These are phyloP conservation scores for Fusarium papillatum DNA, from an alignment of 2,329 filamentous ascomycete genomes.

Conservation along the genomic window DNA sequence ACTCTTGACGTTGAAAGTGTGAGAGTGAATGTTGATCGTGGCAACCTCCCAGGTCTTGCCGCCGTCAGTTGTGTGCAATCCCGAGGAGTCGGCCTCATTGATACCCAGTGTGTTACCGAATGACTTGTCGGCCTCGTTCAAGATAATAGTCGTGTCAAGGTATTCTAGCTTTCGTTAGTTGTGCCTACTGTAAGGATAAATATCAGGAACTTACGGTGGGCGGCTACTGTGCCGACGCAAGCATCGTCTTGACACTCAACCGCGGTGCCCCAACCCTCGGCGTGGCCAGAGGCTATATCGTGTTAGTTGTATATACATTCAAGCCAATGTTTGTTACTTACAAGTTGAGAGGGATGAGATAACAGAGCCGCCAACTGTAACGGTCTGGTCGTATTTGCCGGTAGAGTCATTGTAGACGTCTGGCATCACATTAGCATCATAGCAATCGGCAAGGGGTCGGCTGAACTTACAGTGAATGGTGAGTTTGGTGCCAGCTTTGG, in stretches of 20 bases:
- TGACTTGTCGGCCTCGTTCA: constrained; percentile 15
- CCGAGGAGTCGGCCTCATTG: constrained; percentile 25
- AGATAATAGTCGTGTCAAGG: constrained; percentile 22
- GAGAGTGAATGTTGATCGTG: constrained; percentile 27
- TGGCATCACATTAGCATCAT: not conserved
- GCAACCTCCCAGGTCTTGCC: constrained; percentile 30
- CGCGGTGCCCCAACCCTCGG: constrained; percentile 32
- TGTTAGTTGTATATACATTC: not conserved
- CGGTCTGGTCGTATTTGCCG: constrained; percentile 29
- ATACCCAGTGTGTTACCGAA: constrained; percentile 21
- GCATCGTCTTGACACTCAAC: constrained; percentile 36
- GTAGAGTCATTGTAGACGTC: constrained; percentile 33
- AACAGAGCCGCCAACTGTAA: constrained; percentile 7
- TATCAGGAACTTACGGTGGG: constrained; percentile 10
- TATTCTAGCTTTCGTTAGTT: constrained; percentile 20
- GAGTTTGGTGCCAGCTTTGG: constrained; percentile 16
- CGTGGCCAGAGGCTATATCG: constrained; percentile 20
- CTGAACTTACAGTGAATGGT: constrained; percentile 24
- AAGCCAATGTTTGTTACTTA: not conserved
- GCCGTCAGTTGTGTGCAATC: constrained; percentile 24
- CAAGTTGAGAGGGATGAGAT: constrained; percentile 27
- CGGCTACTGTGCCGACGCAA: constrained; percentile 19
- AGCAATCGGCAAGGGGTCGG: not conserved
- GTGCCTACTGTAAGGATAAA: fast-evolving
- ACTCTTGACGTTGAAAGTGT: constrained; percentile 22